Base-by-base conservation (phyloP, 1,284 basidiomycete species). In the Athelia sp. region DNA sequence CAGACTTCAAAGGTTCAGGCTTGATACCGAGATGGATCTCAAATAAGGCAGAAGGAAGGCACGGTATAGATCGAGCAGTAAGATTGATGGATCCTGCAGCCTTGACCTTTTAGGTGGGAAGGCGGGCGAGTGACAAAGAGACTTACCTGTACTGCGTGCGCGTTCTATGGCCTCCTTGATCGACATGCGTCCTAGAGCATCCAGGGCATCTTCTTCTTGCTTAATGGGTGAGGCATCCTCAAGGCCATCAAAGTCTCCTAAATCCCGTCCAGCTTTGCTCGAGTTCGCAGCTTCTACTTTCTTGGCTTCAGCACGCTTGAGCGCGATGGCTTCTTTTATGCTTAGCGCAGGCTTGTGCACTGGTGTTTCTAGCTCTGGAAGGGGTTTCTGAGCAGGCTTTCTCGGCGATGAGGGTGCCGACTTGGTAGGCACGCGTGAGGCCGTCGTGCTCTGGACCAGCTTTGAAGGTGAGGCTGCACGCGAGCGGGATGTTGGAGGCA, bases 21-120 rank as follows among this genome's bases (percentile, higher is more conserved):
- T 71, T 86, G 47, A 91, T 68, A 13, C 80, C 82, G 19, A 91
- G 73, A 63, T 90, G 89, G 3, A 87, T 76, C 58, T 89, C 84
- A 58, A 88, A 91, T n/a, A 91, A 69, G 2, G 78, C 82, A 11
- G 84, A 84, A 3, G 88, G 89, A 15, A 90, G 61, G 59, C 85
- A 88, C 3, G 73, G 74, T 50, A 91, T 66, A 36, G 75, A 76
- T 50, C 89, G 81, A 21, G 86, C 82, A 4, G 83, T 76, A 52
- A 90, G 67, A 66, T 90, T 90, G 58, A 90, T 70, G 40, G 75
- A 73, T 56, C 87, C 87, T 90, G 67, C 51, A 54, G 62, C 57
- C 71, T 72, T 75, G 61, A 60, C 52, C 57, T 60, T 71, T 77
- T 56, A 75, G 67, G 68, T 68, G 62, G 74, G 68, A 59, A 67